Conservation (phyloP, 2,329 filamentous ascomycete species). For the Zarea fungicola region DNA sequence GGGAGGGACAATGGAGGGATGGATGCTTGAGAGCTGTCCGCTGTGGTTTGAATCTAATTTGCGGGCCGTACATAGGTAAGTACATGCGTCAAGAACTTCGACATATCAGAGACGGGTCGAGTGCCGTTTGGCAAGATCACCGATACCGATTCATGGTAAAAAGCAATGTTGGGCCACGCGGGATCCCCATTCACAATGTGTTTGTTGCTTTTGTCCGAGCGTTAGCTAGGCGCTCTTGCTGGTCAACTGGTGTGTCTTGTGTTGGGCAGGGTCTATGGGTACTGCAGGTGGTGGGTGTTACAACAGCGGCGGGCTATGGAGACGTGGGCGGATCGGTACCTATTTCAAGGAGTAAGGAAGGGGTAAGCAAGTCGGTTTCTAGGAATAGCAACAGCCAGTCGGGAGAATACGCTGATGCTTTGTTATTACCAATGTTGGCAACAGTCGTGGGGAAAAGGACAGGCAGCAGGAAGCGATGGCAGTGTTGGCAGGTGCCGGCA, state of each 20-base stretch:
- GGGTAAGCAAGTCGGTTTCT: too few relatives aligned
- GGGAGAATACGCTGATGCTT: too few relatives aligned
- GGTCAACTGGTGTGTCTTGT: not conserved
- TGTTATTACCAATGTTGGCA: too few relatives aligned
- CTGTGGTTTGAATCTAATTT: constrained; percentile 4
- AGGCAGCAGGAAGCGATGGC: too few relatives aligned
- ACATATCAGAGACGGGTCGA: not conserved
- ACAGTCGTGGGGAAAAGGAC: too few relatives aligned
- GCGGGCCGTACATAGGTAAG: not conserved
- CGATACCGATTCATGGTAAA: not conserved
- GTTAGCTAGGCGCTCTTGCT: not conserved
- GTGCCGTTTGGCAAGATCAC: not conserved
- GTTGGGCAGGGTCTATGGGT: too few relatives aligned
- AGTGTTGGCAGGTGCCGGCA: too few relatives aligned
- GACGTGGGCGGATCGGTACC: too few relatives aligned
- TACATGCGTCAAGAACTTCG: not conserved
- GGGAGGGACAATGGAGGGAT: not conserved
- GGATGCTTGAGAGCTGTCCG: not conserved
- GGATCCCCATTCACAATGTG: constrained; percentile 1
- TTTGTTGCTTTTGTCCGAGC: constrained; percentile 6
- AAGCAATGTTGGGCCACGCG: constrained; percentile 3
- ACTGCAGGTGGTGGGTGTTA: too few relatives aligned
- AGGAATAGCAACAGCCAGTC: too few relatives aligned
- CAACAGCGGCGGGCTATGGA: too few relatives aligned
- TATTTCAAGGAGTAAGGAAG: too few relatives aligned